phyloP scores from a whole-genome alignment of 2,329 filamentous ascomycete species.

The Clonostachys rhizophaga region DNA sequence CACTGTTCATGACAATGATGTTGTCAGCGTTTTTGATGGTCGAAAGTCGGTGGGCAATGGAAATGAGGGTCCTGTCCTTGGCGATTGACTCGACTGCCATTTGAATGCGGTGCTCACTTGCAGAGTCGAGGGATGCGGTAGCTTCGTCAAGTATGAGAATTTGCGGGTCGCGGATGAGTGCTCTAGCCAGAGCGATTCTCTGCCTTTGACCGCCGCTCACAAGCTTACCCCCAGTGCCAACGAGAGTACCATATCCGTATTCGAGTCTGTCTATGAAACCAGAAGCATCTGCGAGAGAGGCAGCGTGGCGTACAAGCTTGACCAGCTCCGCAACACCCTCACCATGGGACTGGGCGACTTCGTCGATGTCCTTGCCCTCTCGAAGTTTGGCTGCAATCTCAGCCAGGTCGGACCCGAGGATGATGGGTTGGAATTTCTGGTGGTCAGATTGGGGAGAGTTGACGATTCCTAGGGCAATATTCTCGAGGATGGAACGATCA shows the following conservation, averaged over 20 bases:
- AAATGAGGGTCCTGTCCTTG: conserved; percentile 56
- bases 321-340: conserved; percentile 45
- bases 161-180: conserved; percentile 49
- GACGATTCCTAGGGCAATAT: conserved; percentile 44
- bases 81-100: conserved; percentile 36
- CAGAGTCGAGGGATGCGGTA: conserved; percentile 55
- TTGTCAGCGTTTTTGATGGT: conserved; percentile 61
- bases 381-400: conserved; percentile 47
- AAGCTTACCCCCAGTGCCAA: conserved; percentile 48
- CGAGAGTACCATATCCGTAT: conserved; percentile 45
- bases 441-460: conserved; percentile 34
- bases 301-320: conserved; percentile 41
- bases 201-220: conserved; percentile 59
- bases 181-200: conserved; percentile 52
- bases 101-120: conserved; percentile 51
- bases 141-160: conserved; percentile 59
- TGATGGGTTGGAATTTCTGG: conserved; percentile 29
- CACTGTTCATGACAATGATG: conserved; percentile 61
- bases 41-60: conserved; percentile 59
- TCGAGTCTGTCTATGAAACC: conserved; percentile 49
- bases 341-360: conserved; percentile 35
- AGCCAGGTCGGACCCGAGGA: conserved; percentile 43
- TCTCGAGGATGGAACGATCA: conserved; percentile 41
- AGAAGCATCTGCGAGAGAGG: conserved; percentile 53
- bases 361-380: conserved; percentile 39